Evolutionary conservation across 352 stramenopile genomes (phyloP), one percentile per base, ranked within the genome.

Genomic region (Globisporangium echinulatum): DNA sequence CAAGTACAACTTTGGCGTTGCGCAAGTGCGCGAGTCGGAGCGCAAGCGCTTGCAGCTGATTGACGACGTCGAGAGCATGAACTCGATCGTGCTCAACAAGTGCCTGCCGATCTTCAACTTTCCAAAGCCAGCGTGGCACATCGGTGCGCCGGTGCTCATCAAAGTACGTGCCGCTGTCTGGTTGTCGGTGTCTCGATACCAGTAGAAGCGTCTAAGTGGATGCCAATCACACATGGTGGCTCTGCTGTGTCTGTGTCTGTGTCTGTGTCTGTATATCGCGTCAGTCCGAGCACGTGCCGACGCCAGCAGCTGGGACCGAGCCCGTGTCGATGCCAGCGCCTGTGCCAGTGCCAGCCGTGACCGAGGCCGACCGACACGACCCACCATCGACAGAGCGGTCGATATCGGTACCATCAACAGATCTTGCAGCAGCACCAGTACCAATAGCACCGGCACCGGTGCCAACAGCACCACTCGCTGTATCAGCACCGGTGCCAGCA

Each of bases 51-150:
- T 52, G 11, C 56, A 49, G 46, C 50, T 69, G 2, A 71, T 67
- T 7, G 66, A 67, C 13, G 56, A 63, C 13, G 62, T 79, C 7
- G 71, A 79, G 37, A 17, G 58, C 15, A 62, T 79, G 39, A 79
- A 79, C 48, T 38, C 56, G 11, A 52, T 66, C 4, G 71, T 70
- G 7, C 39, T 76, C n/a, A 43, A 59, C 9, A 38, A 72, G 9
- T 42, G 43, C 19, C 53, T 79, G 5, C 71, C 71, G 25, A 67
- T 75, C 19, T 79, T 79, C 61, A 79, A 79, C 40, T 79, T 79
- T 54, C 69, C 71, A 33, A 37, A 43, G 3, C 69, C 67, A 6
- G 51, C 56, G n/a, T 79, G 71, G 71, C 71, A 79, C 49, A 63
- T 79, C 49, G 39, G 36, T 15, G 42, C 55, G 7, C 68, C 71